Percentiles rank a stretch among this genome's conserved stretches.
Conservation (phyloP, 176 grass and related monocot genomes). For the Oryza brachyantha region DNA sequence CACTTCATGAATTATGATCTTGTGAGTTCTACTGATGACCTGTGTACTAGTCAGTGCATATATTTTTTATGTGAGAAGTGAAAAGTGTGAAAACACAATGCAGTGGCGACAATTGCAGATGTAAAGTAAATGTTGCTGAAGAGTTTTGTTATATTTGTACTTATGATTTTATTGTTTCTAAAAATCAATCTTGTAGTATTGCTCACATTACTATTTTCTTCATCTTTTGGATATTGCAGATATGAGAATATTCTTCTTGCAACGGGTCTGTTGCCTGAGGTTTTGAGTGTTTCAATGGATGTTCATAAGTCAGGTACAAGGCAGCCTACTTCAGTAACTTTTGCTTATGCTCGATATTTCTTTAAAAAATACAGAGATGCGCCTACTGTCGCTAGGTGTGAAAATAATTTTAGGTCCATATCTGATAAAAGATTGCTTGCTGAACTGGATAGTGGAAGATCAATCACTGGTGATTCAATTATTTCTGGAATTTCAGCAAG, state of each 20-base stretch:
- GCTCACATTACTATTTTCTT: neutral
- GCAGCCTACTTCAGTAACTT: constrained; percentile 51
- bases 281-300: constrained; percentile 66
- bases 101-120: neutral
- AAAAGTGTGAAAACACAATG: neutral
- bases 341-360: constrained; percentile 83
- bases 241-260: constrained; percentile 87
- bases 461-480: constrained; percentile 72
- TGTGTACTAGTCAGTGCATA: neutral
- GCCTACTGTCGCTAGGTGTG: constrained; percentile 72
- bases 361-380: constrained; percentile 91
- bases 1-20: neutral
- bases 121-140: neutral
- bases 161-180: neutral
- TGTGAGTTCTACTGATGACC: neutral
- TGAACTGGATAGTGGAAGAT: constrained; percentile 83
- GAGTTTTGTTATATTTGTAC: neutral
- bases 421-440: constrained; percentile 82
- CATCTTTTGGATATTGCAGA: constrained; percentile 28
- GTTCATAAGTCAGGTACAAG: constrained; percentile 49
- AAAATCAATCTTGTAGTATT: neutral
- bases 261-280: constrained; percentile 78
- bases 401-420: constrained; percentile 70
- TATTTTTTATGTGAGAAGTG: neutral
- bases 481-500: constrained; percentile 53